Evolutionary conservation across 2,329 filamentous ascomycete species (phyloP), one percentile per base, ranked within the genome.

Genomic region (Colletotrichum graminicola): DNA sequence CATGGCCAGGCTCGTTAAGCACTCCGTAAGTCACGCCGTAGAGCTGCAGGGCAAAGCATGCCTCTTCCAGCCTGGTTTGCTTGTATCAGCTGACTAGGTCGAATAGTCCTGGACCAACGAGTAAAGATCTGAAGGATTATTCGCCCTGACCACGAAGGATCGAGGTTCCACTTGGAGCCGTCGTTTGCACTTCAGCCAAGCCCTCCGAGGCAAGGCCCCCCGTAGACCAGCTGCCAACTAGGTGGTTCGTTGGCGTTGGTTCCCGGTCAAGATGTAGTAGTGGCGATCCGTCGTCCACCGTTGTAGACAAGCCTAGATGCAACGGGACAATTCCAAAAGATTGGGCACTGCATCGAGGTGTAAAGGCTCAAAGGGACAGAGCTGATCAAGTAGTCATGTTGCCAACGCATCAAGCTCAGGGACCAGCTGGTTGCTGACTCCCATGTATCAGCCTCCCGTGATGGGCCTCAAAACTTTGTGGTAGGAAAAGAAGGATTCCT

Each of bases 321-420:
- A 45, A 34, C 54, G 39, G 39, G 59, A 29, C 64, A 36, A 14
- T 21, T n/a, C 23, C 12, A 3, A 23, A 29, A 39, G 16, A 54
- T 11, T 3, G 18, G 45, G 26, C 52, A 29, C 43, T 43, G 26
- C 18, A 12, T 23, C 39, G 21, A 21, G 26, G 6, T 54, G 16
- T 26, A 34, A 26, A 43, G 26, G 21, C 8, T 34, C 16, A 41
- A 16, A 18, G 65, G 18, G 29, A 54, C 16, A 23, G 32, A 1
- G 39, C 43, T 36, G 54, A 47, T 66, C 49, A 66, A 61, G 67
- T 62, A 71, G 55, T 34, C 32, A 32, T 39, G 26, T 23, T 72
- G 61, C 66, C 70, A 72, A 59, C 70, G n/a, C 70, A 71, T 47
- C 61, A 59, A 65, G 34, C 45, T 52, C 34, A 11, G 23, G 23